These are phyloP conservation scores for Tetrapyrgos nigripes DNA, from an alignment of 1,284 basidiomycete species.

Conservation along the genomic window DNA sequence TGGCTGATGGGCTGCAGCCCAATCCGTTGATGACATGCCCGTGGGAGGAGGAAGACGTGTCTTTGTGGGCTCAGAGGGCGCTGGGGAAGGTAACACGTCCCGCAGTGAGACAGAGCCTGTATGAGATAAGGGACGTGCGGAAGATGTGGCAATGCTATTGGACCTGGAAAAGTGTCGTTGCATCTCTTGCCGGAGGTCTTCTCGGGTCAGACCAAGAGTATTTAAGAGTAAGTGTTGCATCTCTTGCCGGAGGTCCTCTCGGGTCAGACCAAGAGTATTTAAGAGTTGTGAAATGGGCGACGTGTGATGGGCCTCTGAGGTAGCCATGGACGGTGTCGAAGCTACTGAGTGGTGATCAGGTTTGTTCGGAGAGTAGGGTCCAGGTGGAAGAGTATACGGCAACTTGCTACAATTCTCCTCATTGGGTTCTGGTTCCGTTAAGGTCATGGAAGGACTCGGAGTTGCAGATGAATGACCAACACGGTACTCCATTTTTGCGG, in stretches of 20 bases:
- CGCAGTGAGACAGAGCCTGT: conserved; percentile 58
- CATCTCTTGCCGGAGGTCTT: conserved; percentile 45
- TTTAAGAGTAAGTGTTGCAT: conserved; percentile 84
- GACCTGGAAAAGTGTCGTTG: conserved; percentile 41
- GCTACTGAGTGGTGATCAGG: not conserved
- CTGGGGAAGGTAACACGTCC: conserved; percentile 55
- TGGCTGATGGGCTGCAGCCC: not conserved
- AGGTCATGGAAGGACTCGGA: no score
- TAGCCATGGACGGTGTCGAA: conserved; percentile 22
- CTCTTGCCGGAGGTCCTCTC: conserved; percentile 70
- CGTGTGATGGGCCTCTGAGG: conserved; percentile 31
- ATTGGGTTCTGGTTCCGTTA: no score
- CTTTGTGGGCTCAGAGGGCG: conserved; percentile 63
- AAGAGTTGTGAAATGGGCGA: conserved; percentile 73
- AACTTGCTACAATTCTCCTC: no score
- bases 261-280: conserved; percentile 69
- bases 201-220: conserved; percentile 63
- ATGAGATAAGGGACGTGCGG: conserved; percentile 49
- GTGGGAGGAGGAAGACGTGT: conserved; percentile 44
- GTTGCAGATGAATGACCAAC: no score
- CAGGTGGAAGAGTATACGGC: no score
- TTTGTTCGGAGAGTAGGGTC: no score
- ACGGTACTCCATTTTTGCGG: no score
- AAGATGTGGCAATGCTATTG: conserved; percentile 38
- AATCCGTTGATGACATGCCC: not conserved